These are phyloP conservation scores for Fusarium lyarnte DNA, from an alignment of 2,329 filamentous ascomycete genomes.

Conservation along the genomic window DNA sequence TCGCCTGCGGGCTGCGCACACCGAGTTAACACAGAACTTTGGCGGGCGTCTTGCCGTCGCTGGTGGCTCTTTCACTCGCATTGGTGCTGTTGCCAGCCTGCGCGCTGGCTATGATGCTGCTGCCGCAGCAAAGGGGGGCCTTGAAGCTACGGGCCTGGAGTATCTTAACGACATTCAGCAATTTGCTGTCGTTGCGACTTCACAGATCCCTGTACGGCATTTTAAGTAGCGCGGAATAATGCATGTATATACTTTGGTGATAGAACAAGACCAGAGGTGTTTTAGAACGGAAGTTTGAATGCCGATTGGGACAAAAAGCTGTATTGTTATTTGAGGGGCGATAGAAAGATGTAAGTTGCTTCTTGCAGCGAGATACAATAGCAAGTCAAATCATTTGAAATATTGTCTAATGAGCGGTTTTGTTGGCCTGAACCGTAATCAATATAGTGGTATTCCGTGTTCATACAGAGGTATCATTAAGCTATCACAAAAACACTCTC, in stretches of 20 bases:
- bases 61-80: slow-evolving; percentile 62
- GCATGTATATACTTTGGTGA: neutral
- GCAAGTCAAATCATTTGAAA: neutral
- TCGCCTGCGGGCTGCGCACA: slow-evolving; percentile 67
- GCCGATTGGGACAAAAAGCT: slow-evolving; percentile 8
- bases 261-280: neutral
- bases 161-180: slow-evolving; percentile 34
- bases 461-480: slow-evolving; percentile 48
- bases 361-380: neutral
- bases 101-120: slow-evolving; percentile 54
- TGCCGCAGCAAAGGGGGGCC: slow-evolving; percentile 29
- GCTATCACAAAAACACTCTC: slow-evolving; percentile 39
- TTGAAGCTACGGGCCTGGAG: slow-evolving; percentile 46
- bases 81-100: slow-evolving; percentile 62
- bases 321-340: slow-evolving; percentile 13
- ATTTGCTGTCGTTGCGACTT: slow-evolving; percentile 40
- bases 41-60: slow-evolving; percentile 71
- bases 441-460: slow-evolving; percentile 29
- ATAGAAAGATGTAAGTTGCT: neutral
- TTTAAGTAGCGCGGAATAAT: neutral
- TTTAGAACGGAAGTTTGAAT: neutral
- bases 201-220: slow-evolving; percentile 42
- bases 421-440: neutral
- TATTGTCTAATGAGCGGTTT: neutral
- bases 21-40: slow-evolving; percentile 65